These are phyloP conservation scores for Syzygium jambos DNA, from an alignment of 345 rosid genomes.

Conservation along the genomic window DNA sequence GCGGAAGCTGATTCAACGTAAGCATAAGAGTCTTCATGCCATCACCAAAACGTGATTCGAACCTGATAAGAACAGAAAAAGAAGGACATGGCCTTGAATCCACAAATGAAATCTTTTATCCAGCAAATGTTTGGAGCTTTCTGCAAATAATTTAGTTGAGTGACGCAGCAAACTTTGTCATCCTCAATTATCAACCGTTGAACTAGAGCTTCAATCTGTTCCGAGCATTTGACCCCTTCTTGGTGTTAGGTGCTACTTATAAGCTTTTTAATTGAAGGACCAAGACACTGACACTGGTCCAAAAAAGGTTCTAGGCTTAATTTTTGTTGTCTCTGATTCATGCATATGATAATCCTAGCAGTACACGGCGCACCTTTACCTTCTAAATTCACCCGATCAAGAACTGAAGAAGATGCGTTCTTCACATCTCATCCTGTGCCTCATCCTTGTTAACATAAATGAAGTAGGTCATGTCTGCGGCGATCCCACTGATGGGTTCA, in stretches of 20 bases:
- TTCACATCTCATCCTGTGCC: not conserved
- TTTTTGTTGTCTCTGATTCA: not conserved
- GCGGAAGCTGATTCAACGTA: accelerated
- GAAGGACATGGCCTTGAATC: not conserved
- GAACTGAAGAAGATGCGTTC: not conserved
- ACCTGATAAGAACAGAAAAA: not conserved
- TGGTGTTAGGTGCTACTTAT: not conserved
- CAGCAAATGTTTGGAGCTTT: not conserved
- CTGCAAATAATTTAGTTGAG: not conserved
- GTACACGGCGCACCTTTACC: not conserved
- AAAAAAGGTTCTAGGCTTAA: not conserved
- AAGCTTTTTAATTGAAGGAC: not conserved
- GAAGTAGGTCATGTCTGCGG: not conserved
- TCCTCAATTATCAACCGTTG: not conserved
- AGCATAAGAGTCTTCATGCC: not conserved
- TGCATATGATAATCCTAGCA: not conserved
- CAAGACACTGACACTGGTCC: not conserved
- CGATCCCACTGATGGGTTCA: conserved; percentile 27
- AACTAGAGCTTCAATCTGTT: not conserved
- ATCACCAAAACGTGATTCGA: not conserved
- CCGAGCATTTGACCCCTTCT: not conserved
- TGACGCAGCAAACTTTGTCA: not conserved
- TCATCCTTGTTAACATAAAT: not conserved
- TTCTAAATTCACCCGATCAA: not conserved
- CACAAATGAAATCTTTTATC: not conserved